Evolutionary conservation across 371 early-diverging fungal genomes (phyloP).

Genomic region (Blakeslea trispora): DNA sequence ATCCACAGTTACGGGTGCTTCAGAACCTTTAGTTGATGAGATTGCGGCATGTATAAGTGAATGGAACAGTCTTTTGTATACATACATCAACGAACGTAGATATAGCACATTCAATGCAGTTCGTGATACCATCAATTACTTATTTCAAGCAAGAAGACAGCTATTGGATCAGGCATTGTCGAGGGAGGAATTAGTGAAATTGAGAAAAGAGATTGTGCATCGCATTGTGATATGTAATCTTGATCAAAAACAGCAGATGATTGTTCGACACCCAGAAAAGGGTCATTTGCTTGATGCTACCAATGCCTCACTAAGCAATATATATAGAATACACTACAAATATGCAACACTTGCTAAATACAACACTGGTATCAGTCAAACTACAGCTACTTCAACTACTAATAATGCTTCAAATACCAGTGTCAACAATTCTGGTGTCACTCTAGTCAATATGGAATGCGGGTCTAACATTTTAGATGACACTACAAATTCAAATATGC

Average conservation of each 20-base stretch:
- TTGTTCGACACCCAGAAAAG: constrained; percentile 66
- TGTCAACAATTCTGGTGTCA: neutral
- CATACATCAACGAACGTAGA: constrained; percentile 53
- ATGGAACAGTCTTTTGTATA: constrained; percentile 62
- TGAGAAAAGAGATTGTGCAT: constrained; percentile 62
- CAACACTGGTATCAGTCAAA: neutral
- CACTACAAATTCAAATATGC: no score
- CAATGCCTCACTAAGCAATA: constrained; percentile 57
- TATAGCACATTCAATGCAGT: constrained; percentile 60
- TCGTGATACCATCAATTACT: constrained; percentile 56
- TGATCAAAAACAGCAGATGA: constrained; percentile 56
- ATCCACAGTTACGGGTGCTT: constrained; percentile 55
- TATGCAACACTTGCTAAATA: constrained; percentile 21
- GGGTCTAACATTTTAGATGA: no score
- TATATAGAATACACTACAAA: constrained; percentile 63
- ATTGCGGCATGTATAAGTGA: constrained; percentile 68
- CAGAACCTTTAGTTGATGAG: constrained; percentile 72
- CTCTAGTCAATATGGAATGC: no score
- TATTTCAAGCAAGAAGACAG: constrained; percentile 69
- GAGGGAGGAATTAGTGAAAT: constrained; percentile 57
- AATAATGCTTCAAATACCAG: neutral
- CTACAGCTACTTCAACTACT: neutral
- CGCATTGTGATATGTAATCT: constrained; percentile 61
- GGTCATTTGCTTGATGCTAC: constrained; percentile 63
- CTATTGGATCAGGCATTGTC: constrained; percentile 67